These are phyloP conservation scores for Phalaenopsis aphrodite DNA, from an alignment of 106 monocot genomes.

Conservation along the genomic window DNA sequence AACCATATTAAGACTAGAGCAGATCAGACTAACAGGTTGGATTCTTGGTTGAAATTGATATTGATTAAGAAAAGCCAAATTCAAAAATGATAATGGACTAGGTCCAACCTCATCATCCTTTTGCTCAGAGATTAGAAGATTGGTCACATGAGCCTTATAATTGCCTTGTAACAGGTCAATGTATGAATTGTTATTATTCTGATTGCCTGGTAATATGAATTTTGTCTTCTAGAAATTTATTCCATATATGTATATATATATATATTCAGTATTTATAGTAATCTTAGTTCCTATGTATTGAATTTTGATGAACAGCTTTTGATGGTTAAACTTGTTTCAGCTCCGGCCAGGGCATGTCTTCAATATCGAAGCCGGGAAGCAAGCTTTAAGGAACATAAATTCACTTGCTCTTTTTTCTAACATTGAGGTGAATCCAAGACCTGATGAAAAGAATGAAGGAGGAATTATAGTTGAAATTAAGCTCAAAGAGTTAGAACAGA, in stretches of 20 bases:
- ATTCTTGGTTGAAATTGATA: too few relatives aligned
- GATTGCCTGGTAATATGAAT: background rate
- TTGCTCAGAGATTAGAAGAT: too few relatives aligned
- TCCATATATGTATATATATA: background rate
- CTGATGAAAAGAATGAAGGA: constrained; percentile 95
- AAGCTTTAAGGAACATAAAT: constrained; percentile 86
- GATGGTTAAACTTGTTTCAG: constrained; percentile 32
- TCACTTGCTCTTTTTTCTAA: constrained; percentile 89
- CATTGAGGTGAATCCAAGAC: constrained; percentile 88
- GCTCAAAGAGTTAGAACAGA: constrained; percentile 86
- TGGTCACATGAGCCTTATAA: too few relatives aligned
- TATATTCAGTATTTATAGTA: background rate
- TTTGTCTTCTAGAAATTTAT: background rate
- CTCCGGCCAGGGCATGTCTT: constrained; percentile 83
- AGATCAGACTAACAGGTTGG: too few relatives aligned
- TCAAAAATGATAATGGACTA: too few relatives aligned
- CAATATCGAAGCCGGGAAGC: constrained; percentile 93
- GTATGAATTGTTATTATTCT: background rate
- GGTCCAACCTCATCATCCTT: too few relatives aligned
- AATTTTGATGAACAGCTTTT: background rate
- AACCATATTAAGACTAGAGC: too few relatives aligned
- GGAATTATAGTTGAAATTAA: constrained; percentile 93
- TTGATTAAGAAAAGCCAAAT: too few relatives aligned
- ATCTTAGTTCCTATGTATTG: background rate
- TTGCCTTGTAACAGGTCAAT: too few relatives aligned